phyloP scores from a whole-genome alignment of 805 yeast species.

The Cephaloascus fragrans region DNA sequence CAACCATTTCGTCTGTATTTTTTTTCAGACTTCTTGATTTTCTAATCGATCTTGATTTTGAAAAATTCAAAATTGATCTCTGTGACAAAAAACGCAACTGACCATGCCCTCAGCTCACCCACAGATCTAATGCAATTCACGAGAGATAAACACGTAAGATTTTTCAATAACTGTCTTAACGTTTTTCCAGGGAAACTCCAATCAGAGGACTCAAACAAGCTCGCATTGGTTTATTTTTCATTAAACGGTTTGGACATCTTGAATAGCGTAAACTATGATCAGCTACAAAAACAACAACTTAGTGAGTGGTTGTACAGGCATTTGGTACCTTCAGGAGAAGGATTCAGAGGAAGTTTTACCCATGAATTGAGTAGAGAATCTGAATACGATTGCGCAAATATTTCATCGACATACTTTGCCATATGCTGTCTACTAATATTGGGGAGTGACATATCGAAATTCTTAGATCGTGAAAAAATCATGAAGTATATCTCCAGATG shows the following conservation, averaged over 20 bases:
- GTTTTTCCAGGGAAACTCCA: slow-evolving; percentile 49
- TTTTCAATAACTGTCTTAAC: slow-evolving; percentile 39
- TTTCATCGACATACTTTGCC: slow-evolving; percentile 74
- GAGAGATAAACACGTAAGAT: slow-evolving; percentile 26
- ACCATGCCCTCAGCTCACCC: no score
- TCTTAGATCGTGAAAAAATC: slow-evolving; percentile 36
- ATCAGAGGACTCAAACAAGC: slow-evolving; percentile 56
- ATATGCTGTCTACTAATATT: slow-evolving; percentile 46
- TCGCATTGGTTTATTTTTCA: slow-evolving; percentile 65
- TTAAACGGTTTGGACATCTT: slow-evolving; percentile 49
- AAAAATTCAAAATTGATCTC: not conserved
- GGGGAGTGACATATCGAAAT: slow-evolving; percentile 22
- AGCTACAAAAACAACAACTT: slow-evolving; percentile 16
- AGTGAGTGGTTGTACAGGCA: slow-evolving; percentile 38
- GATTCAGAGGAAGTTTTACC: slow-evolving; percentile 51
- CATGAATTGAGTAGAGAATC: slow-evolving; percentile 20
- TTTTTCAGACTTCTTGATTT: no score
- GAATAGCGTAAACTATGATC: slow-evolving; percentile 19
- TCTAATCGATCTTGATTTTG: no score
- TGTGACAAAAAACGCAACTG: not conserved
- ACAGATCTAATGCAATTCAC: not conserved
- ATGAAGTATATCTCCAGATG: slow-evolving; percentile 47
- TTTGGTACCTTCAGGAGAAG: slow-evolving; percentile 24
- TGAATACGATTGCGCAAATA: slow-evolving; percentile 49
- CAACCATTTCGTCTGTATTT: no score